Evolutionary conservation across 176 grass and related monocot genomes (phyloP).

Genomic region (Metroxylon sagu): DNA sequence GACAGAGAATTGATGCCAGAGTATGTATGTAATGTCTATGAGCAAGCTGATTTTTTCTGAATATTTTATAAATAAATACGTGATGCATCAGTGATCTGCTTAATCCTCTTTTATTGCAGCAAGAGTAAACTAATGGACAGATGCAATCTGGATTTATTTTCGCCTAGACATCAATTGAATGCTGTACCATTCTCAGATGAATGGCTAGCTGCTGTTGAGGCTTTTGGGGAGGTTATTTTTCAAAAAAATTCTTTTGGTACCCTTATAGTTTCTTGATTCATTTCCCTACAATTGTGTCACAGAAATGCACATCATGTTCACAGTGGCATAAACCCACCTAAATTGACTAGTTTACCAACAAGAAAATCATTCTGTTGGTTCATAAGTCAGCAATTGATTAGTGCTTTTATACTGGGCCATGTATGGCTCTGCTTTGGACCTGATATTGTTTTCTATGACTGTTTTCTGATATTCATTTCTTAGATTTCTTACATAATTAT

Average conservation of each 20-base stretch:
- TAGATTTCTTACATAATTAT: too few relatives aligned
- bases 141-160: conserved; percentile 15
- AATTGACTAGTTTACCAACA: too few relatives aligned
- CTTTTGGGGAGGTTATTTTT: conserved; percentile 61
- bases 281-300: too few relatives aligned
- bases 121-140: conserved; percentile 16
- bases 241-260: background rate
- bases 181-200: conserved; percentile 76
- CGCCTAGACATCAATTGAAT: conserved; percentile 36
- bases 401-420: too few relatives aligned
- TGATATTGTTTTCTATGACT: too few relatives aligned
- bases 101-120: conserved; percentile 31
- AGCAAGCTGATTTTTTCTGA: conserved; percentile 1
- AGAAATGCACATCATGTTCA: too few relatives aligned
- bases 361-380: too few relatives aligned
- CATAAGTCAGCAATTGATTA: too few relatives aligned
- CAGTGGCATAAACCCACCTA: too few relatives aligned
- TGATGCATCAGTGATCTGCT: conserved; percentile 15
- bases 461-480: too few relatives aligned
- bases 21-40: conserved; percentile 5
- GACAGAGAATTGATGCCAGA: background rate
- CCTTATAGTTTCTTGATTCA: background rate
- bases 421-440: too few relatives aligned
- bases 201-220: conserved; percentile 70
- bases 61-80: background rate